Evolutionary conservation across 345 rosid species (phyloP).

Genomic region (Moricandia arvensis): DNA sequence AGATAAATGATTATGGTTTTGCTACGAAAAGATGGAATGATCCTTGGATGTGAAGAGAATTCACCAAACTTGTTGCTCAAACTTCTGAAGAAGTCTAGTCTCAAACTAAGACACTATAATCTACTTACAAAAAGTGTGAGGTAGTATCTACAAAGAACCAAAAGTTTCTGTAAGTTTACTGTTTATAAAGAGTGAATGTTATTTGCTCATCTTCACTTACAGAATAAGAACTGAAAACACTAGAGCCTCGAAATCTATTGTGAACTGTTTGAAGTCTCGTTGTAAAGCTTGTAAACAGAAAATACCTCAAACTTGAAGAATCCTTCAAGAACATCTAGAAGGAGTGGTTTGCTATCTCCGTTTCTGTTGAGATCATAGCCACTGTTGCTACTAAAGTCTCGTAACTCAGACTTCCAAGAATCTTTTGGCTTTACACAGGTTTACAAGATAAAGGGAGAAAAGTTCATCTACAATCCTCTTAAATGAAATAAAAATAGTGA

Average conservation of each 20-base stretch:
- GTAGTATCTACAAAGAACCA: background rate
- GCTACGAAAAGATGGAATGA: background rate
- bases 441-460: background rate
- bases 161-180: background rate
- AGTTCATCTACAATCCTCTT: background rate
- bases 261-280: background rate
- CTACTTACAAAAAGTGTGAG: background rate
- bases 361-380: constrained; percentile 85
- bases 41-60: background rate
- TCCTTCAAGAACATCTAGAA: constrained; percentile 91
- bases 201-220: constrained; percentile 1
- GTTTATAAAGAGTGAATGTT: constrained; percentile 4
- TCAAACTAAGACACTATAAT: constrained; percentile 2
- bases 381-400: constrained; percentile 80
- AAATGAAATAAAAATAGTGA: background rate
- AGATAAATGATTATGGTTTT: background rate
- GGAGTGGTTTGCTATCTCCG: constrained; percentile 81
- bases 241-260: background rate
- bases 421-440: constrained; percentile 78
- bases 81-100: background rate
- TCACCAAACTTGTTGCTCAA: background rate
- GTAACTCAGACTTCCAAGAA: constrained; percentile 84
- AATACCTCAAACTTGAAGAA: constrained; percentile 91
- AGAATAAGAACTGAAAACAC: background rate
- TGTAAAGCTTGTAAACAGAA: background rate